phyloP scores from a whole-genome alignment of 345 rosid species.

The Populus davidiana region DNA sequence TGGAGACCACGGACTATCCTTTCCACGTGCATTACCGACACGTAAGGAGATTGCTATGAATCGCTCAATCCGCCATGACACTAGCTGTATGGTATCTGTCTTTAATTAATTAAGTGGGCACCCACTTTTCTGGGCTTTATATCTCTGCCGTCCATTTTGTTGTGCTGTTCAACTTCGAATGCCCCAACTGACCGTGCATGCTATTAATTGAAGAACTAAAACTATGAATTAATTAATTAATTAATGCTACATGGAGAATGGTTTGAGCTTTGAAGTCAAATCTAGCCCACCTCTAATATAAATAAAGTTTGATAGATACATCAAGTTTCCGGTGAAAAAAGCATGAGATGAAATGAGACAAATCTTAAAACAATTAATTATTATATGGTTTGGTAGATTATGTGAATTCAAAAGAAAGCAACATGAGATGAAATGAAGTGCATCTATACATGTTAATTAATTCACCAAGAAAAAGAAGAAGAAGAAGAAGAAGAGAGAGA shows the following conservation, averaged over 20 bases:
- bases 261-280: not conserved
- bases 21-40: constrained; percentile 1
- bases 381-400: not conserved
- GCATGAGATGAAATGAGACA: not conserved
- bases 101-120: not conserved
- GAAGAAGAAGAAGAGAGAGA: too few species aligned
- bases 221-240: not conserved
- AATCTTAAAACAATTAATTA: not conserved
- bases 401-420: not conserved
- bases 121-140: not conserved
- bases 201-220: too few species aligned
- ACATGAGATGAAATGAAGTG: not conserved
- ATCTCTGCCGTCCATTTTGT: constrained; percentile 14
- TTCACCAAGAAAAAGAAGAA: too few species aligned
- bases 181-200: too few species aligned
- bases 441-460: too few species aligned
- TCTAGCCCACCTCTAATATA: not conserved
- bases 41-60: too few species aligned
- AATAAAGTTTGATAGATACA: not conserved
- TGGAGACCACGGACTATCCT: not conserved
- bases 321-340: not conserved
- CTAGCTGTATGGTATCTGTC: not conserved
- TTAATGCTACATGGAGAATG: too few species aligned
- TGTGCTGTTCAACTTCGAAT: too few species aligned
- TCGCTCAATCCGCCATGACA: not conserved